These are phyloP conservation scores for Annulohypoxylon stygium DNA, from an alignment of 495 filamentous ascomycete species.

Conservation along the genomic window DNA sequence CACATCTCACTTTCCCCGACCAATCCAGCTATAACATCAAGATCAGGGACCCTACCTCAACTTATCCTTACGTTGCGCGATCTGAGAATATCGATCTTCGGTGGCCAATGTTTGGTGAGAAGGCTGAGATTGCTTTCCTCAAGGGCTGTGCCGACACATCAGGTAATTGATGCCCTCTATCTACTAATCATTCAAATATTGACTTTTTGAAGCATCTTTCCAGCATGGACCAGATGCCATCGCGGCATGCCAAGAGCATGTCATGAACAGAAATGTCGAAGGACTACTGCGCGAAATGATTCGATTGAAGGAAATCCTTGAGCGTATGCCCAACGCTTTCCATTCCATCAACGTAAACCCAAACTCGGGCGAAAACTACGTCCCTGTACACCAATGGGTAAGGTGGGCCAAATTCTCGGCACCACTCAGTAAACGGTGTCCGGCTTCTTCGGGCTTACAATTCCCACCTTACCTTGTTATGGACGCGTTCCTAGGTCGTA, in stretches of 20 bases:
- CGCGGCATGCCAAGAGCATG: conserved; percentile 65
- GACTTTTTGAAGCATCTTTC: conserved; percentile 53
- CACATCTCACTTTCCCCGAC: conserved; percentile 65
- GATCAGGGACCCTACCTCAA: conserved; percentile 60
- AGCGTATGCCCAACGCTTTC: conserved; percentile 65
- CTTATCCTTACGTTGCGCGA: conserved; percentile 61
- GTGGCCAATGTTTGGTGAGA: conserved; percentile 66
- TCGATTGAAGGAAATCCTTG: conserved; percentile 63
- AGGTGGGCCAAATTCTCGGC: conserved; percentile 65
- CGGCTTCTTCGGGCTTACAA: conserved; percentile 64
- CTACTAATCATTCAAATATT: conserved; percentile 18
- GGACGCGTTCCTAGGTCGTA: conserved; percentile 65
- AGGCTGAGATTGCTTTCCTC: conserved; percentile 63
- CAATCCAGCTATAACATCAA: conserved; percentile 67
- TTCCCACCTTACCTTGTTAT: conserved; percentile 65
- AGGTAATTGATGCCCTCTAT: conserved; percentile 34
- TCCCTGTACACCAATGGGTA: conserved; percentile 57
- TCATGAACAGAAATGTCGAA: conserved; percentile 64
- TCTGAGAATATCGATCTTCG: conserved; percentile 66
- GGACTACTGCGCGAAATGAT: conserved; percentile 63
- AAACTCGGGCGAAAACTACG: conserved; percentile 61
- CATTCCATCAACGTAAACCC: conserved; percentile 67
- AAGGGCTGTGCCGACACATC: conserved; percentile 60
- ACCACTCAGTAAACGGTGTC: conserved; percentile 63
- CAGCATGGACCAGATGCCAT: conserved; percentile 61